phyloP scores from a whole-genome alignment of 2,329 filamentous ascomycete species.

The Fusarium vanettenii region DNA sequence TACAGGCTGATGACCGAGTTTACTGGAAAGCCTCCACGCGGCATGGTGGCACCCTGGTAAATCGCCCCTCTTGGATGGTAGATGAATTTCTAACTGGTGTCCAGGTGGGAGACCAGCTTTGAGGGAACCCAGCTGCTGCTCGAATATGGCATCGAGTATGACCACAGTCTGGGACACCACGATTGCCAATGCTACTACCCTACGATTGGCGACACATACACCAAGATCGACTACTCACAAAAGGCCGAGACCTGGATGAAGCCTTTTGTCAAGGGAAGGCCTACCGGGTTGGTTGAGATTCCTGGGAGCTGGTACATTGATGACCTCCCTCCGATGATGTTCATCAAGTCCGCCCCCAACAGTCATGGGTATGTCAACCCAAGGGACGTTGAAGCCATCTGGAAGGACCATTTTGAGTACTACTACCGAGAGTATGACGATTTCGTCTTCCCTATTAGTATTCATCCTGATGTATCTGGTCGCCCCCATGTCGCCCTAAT shows the following conservation, averaged over 20 bases:
- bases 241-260: background rate
- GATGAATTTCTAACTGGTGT: background rate
- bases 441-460: background rate
- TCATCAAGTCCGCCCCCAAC: background rate
- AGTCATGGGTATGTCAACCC: background rate
- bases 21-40: background rate
- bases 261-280: background rate
- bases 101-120: background rate
- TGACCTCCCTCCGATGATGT: background rate
- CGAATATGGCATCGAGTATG: background rate
- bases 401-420: background rate
- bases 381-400: background rate
- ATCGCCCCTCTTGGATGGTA: too few relatives aligned
- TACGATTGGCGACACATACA: background rate
- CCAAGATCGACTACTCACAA: background rate
- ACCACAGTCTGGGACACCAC: background rate
- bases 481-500: background rate
- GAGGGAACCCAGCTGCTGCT: background rate
- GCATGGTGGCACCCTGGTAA: background rate
- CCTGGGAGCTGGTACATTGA: background rate
- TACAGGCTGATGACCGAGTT: background rate
- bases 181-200: background rate
- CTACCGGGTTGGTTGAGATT: background rate
- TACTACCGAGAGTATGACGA: background rate
- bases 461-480: background rate